Conservation (phyloP, 1,284 basidiomycete genomes). For the Albatrellus sp. region DNA sequence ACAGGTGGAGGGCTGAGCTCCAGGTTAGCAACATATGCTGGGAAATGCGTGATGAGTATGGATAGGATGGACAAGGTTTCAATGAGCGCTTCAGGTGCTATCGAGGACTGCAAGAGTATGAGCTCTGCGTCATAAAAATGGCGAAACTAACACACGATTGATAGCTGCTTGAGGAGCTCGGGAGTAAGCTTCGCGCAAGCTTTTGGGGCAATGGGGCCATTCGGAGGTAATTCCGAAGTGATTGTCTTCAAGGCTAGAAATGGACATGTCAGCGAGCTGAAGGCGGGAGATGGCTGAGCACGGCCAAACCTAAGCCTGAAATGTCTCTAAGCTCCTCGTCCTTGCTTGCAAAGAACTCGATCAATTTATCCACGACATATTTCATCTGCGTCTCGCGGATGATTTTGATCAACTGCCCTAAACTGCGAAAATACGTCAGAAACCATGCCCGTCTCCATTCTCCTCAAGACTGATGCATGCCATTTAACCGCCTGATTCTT, state of each 20-base stretch:
- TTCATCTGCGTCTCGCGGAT: conserved; percentile 77
- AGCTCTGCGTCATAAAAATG: background rate
- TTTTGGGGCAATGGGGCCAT: conserved; percentile 65
- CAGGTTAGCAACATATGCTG: conserved; percentile 50
- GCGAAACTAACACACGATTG: conserved; percentile 41
- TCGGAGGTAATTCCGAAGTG: conserved; percentile 76
- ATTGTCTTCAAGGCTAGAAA: conserved; percentile 83
- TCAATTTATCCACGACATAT: conserved; percentile 76
- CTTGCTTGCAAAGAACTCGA: conserved; percentile 72
- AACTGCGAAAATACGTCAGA: conserved; percentile 27
- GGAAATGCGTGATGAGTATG: conserved; percentile 85
- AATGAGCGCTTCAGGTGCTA: conserved; percentile 74
- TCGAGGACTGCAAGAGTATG: conserved; percentile 34
- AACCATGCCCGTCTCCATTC: too few species aligned
- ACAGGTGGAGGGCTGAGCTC: conserved; percentile 48
- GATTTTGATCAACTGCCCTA: conserved; percentile 81
- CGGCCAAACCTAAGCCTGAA: conserved; percentile 68
- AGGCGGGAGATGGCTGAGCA: conserved; percentile 5
- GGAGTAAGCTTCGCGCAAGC: conserved; percentile 81
- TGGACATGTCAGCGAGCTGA: conserved; percentile 1
- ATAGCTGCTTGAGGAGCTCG: conserved; percentile 69
- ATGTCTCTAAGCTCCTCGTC: conserved; percentile 91
- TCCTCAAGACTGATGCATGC: conserved; percentile 28
- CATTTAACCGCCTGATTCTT: conserved; percentile 96
- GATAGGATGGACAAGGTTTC: conserved; percentile 87